Percentiles rank a stretch among this genome's conserved stretches.
phyloP scores from a whole-genome alignment of 1,139 yeast genomes.

The Kluyveromyces sp. region DNA sequence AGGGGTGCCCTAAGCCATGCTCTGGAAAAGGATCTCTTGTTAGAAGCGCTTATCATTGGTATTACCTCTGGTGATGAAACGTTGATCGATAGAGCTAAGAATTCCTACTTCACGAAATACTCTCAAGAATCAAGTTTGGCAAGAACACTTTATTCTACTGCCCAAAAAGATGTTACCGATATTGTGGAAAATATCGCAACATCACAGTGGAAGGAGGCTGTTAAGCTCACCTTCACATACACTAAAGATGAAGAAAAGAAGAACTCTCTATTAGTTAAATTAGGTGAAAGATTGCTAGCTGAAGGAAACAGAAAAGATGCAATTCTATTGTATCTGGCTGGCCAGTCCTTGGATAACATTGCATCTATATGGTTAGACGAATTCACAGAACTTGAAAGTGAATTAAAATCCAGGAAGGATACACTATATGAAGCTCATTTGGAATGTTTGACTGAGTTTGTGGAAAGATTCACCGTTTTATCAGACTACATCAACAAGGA shows the following conservation, averaged over 20 bases:
- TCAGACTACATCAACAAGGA: constrained; percentile 48
- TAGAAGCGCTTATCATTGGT: constrained; percentile 80
- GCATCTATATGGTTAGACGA: constrained; percentile 81
- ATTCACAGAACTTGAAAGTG: constrained; percentile 49
- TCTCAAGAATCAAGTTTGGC: constrained; percentile 49
- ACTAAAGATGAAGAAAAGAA: constrained; percentile 35
- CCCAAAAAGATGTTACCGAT: constrained; percentile 57
- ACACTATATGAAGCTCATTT: constrained; percentile 72
- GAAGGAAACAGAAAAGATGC: constrained; percentile 61
- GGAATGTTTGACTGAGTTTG: constrained; percentile 71
- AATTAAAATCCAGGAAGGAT: constrained; percentile 37
- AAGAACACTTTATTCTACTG: constrained; percentile 62
- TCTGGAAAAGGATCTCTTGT: constrained; percentile 52
- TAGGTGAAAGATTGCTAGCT: constrained; percentile 65
- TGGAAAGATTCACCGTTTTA: constrained; percentile 75
- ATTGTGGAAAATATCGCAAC: constrained; percentile 73
- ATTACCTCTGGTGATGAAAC: constrained; percentile 53
- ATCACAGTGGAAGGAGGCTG: constrained; percentile 74
- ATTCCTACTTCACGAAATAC: constrained; percentile 58
- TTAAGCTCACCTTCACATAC: constrained; percentile 60
- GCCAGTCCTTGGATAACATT: constrained; percentile 71
- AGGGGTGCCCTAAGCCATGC: constrained; percentile 64
- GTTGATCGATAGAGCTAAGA: constrained; percentile 59
- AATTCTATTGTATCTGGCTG: constrained; percentile 69
- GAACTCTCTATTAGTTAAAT: constrained; percentile 46